phyloP scores from a whole-genome alignment of 148 eudicot genomes.

The Camellia lanceoleosa region DNA sequence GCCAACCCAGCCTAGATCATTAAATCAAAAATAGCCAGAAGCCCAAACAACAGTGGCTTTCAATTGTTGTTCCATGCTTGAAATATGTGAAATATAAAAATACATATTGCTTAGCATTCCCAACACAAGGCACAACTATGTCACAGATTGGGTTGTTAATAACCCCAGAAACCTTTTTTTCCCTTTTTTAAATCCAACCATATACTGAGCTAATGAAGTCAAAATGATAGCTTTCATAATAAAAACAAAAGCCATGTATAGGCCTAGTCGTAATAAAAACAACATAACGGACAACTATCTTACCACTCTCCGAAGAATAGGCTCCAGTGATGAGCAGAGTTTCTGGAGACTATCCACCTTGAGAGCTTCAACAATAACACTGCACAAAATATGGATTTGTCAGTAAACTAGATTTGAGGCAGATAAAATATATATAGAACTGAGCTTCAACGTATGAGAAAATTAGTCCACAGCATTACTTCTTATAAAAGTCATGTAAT shows the following conservation, averaged over 20 bases:
- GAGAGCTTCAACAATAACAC: slow-evolving; percentile 97
- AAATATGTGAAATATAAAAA: neutral
- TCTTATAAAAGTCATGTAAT: neutral
- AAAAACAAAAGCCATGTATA: slow-evolving; percentile 28
- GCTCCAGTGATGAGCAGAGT: slow-evolving; percentile 95
- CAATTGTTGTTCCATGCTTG: neutral
- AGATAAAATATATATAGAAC: neutral
- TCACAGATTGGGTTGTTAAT: neutral
- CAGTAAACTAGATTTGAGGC: neutral
- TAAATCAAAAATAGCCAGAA: no score
- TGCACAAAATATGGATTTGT: slow-evolving; percentile 31
- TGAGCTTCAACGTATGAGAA: neutral
- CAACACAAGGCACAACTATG: neutral
- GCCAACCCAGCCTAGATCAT: neutral
- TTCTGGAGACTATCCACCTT: slow-evolving; percentile 95
- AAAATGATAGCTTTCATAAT: neutral
- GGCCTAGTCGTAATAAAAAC: slow-evolving; percentile 12
- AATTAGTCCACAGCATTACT: neutral
- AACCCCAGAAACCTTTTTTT: neutral
- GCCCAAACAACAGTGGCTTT: neutral
- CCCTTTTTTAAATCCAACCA: neutral
- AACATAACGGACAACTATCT: slow-evolving; percentile 26
- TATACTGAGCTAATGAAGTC: neutral
- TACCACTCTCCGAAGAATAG: slow-evolving; percentile 98
- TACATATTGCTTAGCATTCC: neutral